Base-by-base conservation (phyloP, 2,329 filamentous ascomycete genomes). In the Calonectria ilicicola region DNA sequence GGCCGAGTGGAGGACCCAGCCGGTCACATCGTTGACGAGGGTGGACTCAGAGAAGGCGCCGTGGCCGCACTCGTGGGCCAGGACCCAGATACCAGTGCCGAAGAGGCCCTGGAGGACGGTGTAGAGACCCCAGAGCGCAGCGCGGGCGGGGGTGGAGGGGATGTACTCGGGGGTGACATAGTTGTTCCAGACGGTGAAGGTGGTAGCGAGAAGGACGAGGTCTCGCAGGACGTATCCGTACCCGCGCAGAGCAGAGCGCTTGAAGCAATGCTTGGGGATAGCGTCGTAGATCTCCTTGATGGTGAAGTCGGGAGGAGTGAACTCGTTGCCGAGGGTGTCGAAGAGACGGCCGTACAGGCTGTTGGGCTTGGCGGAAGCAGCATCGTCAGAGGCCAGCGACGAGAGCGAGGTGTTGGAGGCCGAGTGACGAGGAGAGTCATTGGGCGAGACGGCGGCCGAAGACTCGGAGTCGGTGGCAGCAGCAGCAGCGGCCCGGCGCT, bases 1-100 rank as follows among this genome's bases (percentile, higher is more conserved):
- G 53, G 92, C 85, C 44, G 96, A 98, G 88, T 98, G 96, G 79
- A 95, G 91, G 83, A 98, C 85, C 94, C 95, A 98, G 81, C 96
- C 96, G 71, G 97, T 95, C 29, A 94, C 91, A 85, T 98, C 95
- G 88, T 98, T 98, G 83, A 98, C 86, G 14, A 91, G 87, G 88
- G 94, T 96, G 81, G 94, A 98, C n/a, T 94, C 88, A 51, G 97
- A 98, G 89, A 99, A 98, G 73, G 97, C 93, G 85, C 97, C 94
- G 87, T 99, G 97, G 77, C 97, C 97, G 83, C 97, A 99, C 89
- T 99, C 97, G 87, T 99, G 97, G 73, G 97, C 96, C 77, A 99
- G 88, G 74, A 99, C 95, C 97, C 97, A 99, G 71, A 98, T 84
- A 79, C 97, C 97, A 58, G 97, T 99, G 80, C 91, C 96, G 83